Evolutionary conservation across 805 yeast genomes (phyloP).

Genomic region (Metschnikowia orientalis): DNA sequence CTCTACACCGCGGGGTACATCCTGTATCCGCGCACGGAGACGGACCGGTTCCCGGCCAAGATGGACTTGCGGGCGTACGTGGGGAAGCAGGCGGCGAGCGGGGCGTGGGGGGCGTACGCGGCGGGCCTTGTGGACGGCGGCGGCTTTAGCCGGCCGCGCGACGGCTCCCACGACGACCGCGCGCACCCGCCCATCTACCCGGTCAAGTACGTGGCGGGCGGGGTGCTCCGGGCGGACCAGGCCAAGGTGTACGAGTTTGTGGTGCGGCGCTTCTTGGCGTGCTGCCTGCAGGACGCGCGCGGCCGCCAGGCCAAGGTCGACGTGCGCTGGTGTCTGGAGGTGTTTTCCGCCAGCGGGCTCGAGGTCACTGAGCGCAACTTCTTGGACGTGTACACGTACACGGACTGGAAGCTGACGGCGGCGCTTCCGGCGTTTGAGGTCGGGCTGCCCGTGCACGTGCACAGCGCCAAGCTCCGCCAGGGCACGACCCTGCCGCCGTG

Average conservation of each 20-base stretch:
- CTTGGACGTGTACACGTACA: slow-evolving; percentile 74
- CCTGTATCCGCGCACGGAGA: slow-evolving; percentile 97
- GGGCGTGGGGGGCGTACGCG: slow-evolving; percentile 75
- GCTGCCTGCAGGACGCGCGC: slow-evolving; percentile 86
- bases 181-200: slow-evolving; percentile 99
- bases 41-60: slow-evolving; percentile 73
- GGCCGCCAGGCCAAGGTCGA: slow-evolving; percentile 64
- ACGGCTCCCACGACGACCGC: slow-evolving; percentile 82
- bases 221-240: slow-evolving; percentile 39
- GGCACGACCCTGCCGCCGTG: slow-evolving; percentile 82
- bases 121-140: slow-evolving; percentile 26
- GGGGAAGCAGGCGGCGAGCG: slow-evolving; percentile 51
- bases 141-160: slow-evolving; percentile 62
- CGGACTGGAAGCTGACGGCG: slow-evolving; percentile 68
- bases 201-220: slow-evolving; percentile 42
- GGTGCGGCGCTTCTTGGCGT: slow-evolving; percentile 80
- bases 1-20: slow-evolving; percentile 81
- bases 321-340: slow-evolving; percentile 75
- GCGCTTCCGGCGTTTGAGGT: slow-evolving; percentile 59
- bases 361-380: slow-evolving; percentile 71
- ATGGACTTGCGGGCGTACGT: slow-evolving; percentile 69
- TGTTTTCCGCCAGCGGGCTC: slow-evolving; percentile 68
- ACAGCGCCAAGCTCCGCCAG: slow-evolving; percentile 54
- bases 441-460: slow-evolving; percentile 55
- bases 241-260: slow-evolving; percentile 81